phyloP scores from a whole-genome alignment of 192 early-diverging fungal genomes.

The Linnemannia elongata region DNA sequence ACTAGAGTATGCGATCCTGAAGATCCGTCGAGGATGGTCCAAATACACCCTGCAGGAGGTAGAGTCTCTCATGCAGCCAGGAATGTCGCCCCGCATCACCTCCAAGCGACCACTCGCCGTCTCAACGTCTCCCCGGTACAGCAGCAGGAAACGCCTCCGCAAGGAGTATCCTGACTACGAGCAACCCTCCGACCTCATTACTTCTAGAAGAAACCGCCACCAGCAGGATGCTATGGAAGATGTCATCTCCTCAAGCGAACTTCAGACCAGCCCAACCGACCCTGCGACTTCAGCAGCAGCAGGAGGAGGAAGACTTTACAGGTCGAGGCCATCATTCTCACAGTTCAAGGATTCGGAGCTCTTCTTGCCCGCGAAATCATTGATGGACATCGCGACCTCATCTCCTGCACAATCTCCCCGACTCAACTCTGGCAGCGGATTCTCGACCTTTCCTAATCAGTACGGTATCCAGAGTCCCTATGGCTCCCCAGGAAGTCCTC shows the following conservation, averaged over 20 bases:
- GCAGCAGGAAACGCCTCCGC: constrained; percentile 14
- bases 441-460: not conserved
- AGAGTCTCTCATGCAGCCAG: constrained; percentile 25
- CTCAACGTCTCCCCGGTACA: not conserved
- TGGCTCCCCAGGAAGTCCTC: constrained; percentile 5
- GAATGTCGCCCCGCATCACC: constrained; percentile 9
- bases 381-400: constrained; percentile 44
- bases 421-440: not conserved
- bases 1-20: constrained; percentile 46
- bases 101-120: not conserved
- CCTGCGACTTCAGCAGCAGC: not conserved
- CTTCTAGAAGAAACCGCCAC: not conserved
- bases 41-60: constrained; percentile 47
- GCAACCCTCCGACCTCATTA: not conserved
- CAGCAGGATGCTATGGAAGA: not conserved
- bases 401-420: constrained; percentile 16
- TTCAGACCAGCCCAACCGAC: not conserved
- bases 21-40: constrained; percentile 49
- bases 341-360: constrained; percentile 47
- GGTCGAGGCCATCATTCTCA: constrained; percentile 24
- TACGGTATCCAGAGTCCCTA: constrained; percentile 11
- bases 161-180: constrained; percentile 28
- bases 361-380: constrained; percentile 35
- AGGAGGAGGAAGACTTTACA: not conserved
- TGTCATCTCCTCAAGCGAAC: not conserved